Conservation (phyloP, 768 basidiomycete genomes). For the Auricularia auricula-judae region DNA sequence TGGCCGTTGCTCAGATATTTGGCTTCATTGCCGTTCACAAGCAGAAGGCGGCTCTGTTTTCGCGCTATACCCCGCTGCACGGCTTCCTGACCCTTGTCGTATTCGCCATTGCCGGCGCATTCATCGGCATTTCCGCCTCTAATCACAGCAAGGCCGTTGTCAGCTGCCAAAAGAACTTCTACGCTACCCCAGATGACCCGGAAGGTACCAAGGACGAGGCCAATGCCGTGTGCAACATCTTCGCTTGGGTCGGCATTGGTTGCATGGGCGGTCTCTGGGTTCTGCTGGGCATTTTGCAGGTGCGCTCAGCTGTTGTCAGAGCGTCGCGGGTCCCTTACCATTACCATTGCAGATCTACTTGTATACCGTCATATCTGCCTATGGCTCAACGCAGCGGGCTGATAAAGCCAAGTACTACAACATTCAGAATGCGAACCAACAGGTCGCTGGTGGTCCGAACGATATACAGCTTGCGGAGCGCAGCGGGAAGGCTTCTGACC, state of each 20-base stretch:
- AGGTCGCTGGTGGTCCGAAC: conserved; percentile 19
- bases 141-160: conserved; percentile 55
- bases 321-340: conserved; percentile 32
- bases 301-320: conserved; percentile 24
- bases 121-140: conserved; percentile 71
- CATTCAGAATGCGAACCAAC: conserved; percentile 17
- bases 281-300: conserved; percentile 67
- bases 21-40: conserved; percentile 77
- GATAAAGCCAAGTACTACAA: conserved; percentile 69
- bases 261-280: conserved; percentile 87
- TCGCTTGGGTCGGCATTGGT: conserved; percentile 87
- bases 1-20: conserved; percentile 64
- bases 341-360: conserved; percentile 34
- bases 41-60: conserved; percentile 58
- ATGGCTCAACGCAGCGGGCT: conserved; percentile 59
- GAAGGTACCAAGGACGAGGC: conserved; percentile 37
- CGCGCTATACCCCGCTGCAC: conserved; percentile 62
- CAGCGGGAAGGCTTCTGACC: conserved; percentile 32
- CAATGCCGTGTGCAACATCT: conserved; percentile 72
- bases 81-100: conserved; percentile 38
- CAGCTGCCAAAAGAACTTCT: conserved; percentile 30
- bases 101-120: conserved; percentile 69
- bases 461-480: conserved; percentile 53
- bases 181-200: conserved; percentile 24
- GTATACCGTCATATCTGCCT: conserved; percentile 43